A percentile compares a stretch with the other conserved stretches of the same genome.
phyloP scores from a whole-genome alignment of 352 stramenopile species.

The Phytophthora hibernalis region DNA sequence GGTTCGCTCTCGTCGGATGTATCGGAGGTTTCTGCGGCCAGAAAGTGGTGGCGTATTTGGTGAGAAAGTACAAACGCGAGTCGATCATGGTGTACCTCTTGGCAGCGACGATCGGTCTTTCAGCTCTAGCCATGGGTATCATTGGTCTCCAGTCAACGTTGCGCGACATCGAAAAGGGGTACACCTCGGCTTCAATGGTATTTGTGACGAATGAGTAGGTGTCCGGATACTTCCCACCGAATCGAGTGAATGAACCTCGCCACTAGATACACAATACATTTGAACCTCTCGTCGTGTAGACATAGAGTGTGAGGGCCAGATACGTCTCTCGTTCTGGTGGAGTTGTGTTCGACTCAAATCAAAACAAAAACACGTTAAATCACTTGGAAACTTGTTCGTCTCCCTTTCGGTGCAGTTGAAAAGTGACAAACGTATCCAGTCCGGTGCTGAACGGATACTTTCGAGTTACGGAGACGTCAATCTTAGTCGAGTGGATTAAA shows the following conservation, averaged over 20 bases:
- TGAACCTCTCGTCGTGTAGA: neutral
- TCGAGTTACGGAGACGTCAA: constrained; percentile 8
- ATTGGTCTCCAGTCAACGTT: constrained; percentile 67
- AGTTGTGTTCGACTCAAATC: neutral
- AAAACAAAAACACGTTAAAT: neutral
- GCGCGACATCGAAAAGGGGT: constrained; percentile 61
- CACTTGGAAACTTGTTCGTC: neutral
- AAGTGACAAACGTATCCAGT: constrained; percentile 9
- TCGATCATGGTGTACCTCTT: constrained; percentile 88
- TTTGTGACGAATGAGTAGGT: constrained; percentile 65
- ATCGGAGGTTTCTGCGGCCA: constrained; percentile 78
- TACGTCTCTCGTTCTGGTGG: neutral
- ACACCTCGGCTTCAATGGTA: constrained; percentile 69
- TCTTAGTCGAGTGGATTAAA: constrained; percentile 4
- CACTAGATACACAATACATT: constrained; percentile 16
- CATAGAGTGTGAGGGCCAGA: neutral
- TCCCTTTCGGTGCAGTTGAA: constrained; percentile 1
- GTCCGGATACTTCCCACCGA: neutral
- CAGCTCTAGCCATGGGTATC: constrained; percentile 71
- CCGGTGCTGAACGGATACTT: constrained; percentile 23
- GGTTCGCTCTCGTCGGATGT: constrained; percentile 93
- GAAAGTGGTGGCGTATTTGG: constrained; percentile 87
- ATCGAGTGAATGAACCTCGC: neutral
- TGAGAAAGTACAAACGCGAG: constrained; percentile 91
- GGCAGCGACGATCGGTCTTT: constrained; percentile 74